Percentiles rank a stretch among this genome's conserved stretches.
These are phyloP conservation scores for Sextonia rubra DNA, from an alignment of 164 flowering plant genomes.

Conservation along the genomic window DNA sequence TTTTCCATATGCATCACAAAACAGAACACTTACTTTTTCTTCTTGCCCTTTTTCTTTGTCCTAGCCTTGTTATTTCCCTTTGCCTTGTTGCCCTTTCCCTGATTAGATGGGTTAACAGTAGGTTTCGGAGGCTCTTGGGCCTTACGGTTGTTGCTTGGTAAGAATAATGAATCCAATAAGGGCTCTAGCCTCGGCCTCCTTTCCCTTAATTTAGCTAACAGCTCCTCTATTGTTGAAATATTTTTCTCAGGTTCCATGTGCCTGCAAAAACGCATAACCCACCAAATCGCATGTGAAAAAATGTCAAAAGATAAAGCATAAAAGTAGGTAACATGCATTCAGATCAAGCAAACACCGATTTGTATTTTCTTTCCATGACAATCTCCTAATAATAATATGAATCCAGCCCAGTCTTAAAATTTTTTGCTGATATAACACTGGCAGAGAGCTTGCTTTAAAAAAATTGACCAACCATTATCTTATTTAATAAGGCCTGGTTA, in stretches of 20 bases:
- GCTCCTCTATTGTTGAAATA: conserved; percentile 4
- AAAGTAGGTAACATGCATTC: too few relatives aligned
- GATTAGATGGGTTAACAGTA: not conserved
- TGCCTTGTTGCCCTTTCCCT: not conserved
- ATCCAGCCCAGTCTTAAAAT: too few relatives aligned
- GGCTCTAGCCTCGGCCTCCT: conserved; percentile 18
- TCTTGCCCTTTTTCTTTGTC: not conserved
- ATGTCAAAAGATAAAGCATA: too few relatives aligned
- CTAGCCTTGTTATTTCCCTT: not conserved
- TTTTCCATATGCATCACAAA: not conserved
- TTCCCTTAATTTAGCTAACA: conserved; percentile 9
- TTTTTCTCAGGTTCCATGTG: conserved; percentile 7
- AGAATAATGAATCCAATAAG: conserved; percentile 18
- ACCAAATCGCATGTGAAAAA: not conserved
- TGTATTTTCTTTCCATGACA: too few relatives aligned
- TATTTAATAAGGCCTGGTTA: too few relatives aligned
- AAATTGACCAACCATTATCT: too few relatives aligned
- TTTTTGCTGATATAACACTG: too few relatives aligned
- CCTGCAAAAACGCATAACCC: conserved; percentile 10
- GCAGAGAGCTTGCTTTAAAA: too few relatives aligned
- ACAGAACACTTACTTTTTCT: not conserved
- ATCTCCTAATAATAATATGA: too few relatives aligned
- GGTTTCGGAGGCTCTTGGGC: not conserved
- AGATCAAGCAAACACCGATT: too few relatives aligned
- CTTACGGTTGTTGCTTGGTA: not conserved